Evolutionary conservation across 257 asterid species (phyloP), one percentile per base, ranked within the genome.

Genomic region (Solanum raphanifolium): DNA sequence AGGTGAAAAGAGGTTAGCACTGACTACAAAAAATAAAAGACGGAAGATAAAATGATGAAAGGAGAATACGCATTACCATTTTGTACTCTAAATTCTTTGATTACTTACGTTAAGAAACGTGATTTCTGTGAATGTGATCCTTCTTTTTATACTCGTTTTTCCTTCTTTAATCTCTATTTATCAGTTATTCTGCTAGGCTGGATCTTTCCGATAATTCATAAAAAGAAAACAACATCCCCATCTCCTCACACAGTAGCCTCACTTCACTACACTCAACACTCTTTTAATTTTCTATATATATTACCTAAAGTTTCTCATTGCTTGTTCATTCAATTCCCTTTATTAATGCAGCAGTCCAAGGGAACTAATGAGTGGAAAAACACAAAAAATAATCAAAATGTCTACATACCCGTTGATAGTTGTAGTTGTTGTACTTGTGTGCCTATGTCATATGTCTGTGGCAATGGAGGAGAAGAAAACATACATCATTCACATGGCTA

Each of bases 401-500:
- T 78, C 62, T 31, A n/a, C 27, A 41, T 39, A 79, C 20, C 4
- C 84, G 31, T 27, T 84, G 13, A 2, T 89, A 8, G 88, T 89
- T 60, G 52, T 71, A 8, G 88, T 89, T 60, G 43, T 65, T 13
- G 13, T 91, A 55, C 36, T 94, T 46, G 75, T 91, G 20, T 83
- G 65, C 8, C 87, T 88, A 10, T 86, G 89, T 87, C 88, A 85
- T 7, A 74, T 36, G 23, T 84, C 91, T 12, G 83, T 62, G 69
- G 90, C 86, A 87, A 87, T 83, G 32, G 25, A 3, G 88, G 74
- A 73, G 84, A 90, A 88, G 90, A 89, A 75, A 5, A 95, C 98
- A 4, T 97, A 95, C 91, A 96, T 97, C 34, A 88, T 97, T 73
- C 98, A 95, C 92, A 92, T 94, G 99, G 94, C 95, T 52, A 92